Conservation (phyloP, 257 asterid genomes). For the Forsythia viridissima region DNA sequence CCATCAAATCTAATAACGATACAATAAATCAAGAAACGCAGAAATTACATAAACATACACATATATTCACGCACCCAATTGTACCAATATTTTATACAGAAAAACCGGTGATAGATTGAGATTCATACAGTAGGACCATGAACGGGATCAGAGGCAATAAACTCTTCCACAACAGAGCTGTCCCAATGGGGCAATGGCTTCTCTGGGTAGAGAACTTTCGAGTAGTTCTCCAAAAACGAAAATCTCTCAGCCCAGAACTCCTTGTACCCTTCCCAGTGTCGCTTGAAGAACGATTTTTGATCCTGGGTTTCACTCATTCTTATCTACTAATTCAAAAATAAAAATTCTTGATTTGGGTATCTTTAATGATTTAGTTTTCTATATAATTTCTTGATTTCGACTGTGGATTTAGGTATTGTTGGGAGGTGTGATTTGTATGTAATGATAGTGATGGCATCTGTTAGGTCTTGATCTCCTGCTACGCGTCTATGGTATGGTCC, state of each 20-base stretch:
- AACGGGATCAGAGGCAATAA: conserved; percentile 73
- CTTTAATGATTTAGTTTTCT: background rate
- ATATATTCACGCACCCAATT: background rate
- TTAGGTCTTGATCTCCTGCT: background rate
- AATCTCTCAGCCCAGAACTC: conserved; percentile 76
- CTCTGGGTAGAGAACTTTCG: conserved; percentile 68
- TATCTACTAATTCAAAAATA: background rate
- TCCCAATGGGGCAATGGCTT: conserved; percentile 84
- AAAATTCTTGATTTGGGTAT: background rate
- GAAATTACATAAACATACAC: background rate
- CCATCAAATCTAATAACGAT: background rate
- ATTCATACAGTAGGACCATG: conserved; percentile 75
- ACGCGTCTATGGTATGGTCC: background rate
- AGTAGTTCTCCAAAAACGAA: conserved; percentile 62
- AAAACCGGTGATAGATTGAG: background rate
- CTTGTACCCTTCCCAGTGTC: conserved; percentile 63
- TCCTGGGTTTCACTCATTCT: conserved; percentile 35
- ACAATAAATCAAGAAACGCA: background rate
- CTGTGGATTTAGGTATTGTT: background rate
- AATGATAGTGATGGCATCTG: background rate
- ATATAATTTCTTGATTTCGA: background rate
- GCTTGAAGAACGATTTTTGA: conserved; percentile 43
- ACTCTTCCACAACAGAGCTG: conserved; percentile 70
- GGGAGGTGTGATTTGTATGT: background rate
- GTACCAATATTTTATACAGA: background rate